Evolutionary conservation across 331 rosid genomes (phyloP).

Genomic region (Ulmus americana): DNA sequence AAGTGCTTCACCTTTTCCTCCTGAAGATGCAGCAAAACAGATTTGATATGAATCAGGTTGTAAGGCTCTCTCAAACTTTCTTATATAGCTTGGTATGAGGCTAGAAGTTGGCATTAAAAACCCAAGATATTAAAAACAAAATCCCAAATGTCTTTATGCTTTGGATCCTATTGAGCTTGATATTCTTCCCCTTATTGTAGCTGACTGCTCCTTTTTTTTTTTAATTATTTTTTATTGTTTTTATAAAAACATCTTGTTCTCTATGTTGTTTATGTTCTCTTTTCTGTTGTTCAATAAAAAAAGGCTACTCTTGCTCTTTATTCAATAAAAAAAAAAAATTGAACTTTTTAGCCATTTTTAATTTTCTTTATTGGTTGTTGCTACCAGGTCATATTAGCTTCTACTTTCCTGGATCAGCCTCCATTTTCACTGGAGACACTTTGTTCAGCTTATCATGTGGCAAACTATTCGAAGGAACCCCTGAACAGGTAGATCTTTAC

Average conservation of each 20-base stretch:
- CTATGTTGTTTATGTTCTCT: not conserved
- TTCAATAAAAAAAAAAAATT: not conserved
- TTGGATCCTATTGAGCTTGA: not conserved
- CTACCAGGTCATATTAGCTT: constrained; percentile 83
- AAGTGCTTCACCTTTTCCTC: too few relatives aligned
- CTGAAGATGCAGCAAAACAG: too few relatives aligned
- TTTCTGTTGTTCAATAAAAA: not conserved
- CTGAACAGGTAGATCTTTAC: constrained; percentile 62
- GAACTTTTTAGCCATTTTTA: not conserved
- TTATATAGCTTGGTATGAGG: too few relatives aligned
- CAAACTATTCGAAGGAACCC: constrained; percentile 89
- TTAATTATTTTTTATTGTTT: too few relatives aligned
- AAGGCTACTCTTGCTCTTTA: not conserved
- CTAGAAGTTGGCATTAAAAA: too few relatives aligned
- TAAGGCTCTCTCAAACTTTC: too few relatives aligned
- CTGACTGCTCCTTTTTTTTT: too few relatives aligned
- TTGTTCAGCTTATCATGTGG: constrained; percentile 98
- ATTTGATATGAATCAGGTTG: too few relatives aligned
- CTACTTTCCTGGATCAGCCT: constrained; percentile 79
- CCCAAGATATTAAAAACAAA: not conserved
- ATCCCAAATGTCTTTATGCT: not conserved
- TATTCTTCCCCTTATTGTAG: too few relatives aligned
- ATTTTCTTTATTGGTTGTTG: constrained; percentile 8
- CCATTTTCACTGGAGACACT: constrained; percentile 86
- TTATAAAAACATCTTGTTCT: not conserved